A percentile compares a stretch with the other conserved stretches of the same genome.
Conservation (phyloP, 1,139 yeast genomes). For the Zhuliangozyma parablackwelliae region DNA sequence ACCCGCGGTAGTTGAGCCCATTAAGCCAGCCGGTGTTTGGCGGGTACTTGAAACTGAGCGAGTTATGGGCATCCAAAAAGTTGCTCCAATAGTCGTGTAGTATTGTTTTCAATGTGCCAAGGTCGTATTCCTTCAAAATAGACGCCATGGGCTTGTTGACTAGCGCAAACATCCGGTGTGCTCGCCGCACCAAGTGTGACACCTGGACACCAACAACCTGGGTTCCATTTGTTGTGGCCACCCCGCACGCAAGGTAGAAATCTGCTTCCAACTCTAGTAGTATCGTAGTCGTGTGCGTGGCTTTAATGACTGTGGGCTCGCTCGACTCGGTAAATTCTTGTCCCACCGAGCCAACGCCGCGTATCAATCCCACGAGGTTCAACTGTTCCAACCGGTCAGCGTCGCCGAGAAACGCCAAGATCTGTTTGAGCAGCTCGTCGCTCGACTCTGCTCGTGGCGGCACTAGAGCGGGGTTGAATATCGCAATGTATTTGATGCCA, state of each 20-base stretch:
- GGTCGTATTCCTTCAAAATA: conserved; percentile 15
- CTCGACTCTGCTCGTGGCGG: conserved; percentile 20
- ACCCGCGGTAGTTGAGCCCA: conserved; percentile 32
- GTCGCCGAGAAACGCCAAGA: conserved; percentile 23
- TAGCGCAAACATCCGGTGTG: conserved; percentile 24
- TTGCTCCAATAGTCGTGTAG: conserved; percentile 28
- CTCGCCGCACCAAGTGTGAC: conserved; percentile 17
- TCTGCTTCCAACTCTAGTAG: conserved; percentile 23
- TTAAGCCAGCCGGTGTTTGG: conserved; percentile 34
- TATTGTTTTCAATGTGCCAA: conserved; percentile 13
- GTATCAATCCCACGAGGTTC: conserved; percentile 31
- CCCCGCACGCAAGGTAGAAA: conserved; percentile 26
- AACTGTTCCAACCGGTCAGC: conserved; percentile 23
- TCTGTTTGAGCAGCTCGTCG: conserved; percentile 26
- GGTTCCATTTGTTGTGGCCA: conserved; percentile 17
- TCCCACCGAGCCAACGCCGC: conserved; percentile 33
- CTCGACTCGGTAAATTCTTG: conserved; percentile 12
- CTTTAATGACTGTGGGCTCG: conserved; percentile 20
- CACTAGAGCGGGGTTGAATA: conserved; percentile 21
- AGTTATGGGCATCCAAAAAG: conserved; percentile 25
- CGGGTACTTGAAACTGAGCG: conserved; percentile 19
- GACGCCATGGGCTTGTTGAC: conserved; percentile 22
- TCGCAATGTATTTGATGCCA: conserved; percentile 14
- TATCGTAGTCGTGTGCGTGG: conserved; percentile 24
- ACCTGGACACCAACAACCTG: conserved; percentile 26